phyloP scores from a whole-genome alignment of 164 flowering plant genomes.

The Liquidambar formosana region DNA sequence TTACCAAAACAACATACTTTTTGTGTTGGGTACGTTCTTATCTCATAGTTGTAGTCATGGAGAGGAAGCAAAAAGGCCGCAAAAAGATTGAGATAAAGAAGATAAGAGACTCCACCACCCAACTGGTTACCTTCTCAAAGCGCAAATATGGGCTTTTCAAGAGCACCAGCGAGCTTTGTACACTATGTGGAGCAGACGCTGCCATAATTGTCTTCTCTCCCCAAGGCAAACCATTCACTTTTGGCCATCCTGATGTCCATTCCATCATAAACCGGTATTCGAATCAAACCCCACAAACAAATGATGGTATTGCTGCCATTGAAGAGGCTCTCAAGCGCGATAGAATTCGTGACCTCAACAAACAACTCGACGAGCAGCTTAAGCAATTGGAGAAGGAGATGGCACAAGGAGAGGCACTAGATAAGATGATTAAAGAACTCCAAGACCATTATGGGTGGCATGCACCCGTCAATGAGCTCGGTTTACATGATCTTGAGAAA shows the following conservation, averaged over 20 bases:
- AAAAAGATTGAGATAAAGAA: background rate
- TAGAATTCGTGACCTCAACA: background rate
- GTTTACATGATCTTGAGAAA: slow-evolving; percentile 7
- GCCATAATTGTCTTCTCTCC: slow-evolving; percentile 31
- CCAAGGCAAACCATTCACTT: slow-evolving; percentile 26
- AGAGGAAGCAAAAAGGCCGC: background rate
- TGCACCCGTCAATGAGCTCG: slow-evolving; percentile 7
- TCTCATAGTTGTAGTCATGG: too few species aligned
- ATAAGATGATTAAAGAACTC: background rate
- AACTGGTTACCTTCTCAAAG: slow-evolving; percentile 32
- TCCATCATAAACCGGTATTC: slow-evolving; percentile 12
- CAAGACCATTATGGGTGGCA: too few species aligned
- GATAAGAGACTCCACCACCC: background rate
- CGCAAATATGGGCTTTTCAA: slow-evolving; percentile 26
- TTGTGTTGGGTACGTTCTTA: too few species aligned
- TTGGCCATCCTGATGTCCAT: slow-evolving; percentile 23
- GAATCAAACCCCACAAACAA: background rate
- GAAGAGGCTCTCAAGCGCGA: background rate
- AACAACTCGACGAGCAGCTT: slow-evolving; percentile 4
- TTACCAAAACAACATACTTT: too few species aligned
- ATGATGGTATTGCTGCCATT: background rate
- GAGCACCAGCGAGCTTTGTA: slow-evolving; percentile 29
- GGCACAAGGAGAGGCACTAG: slow-evolving; percentile 12
- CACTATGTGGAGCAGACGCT: slow-evolving; percentile 17
- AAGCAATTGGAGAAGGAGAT: slow-evolving; percentile 14